phyloP scores from a whole-genome alignment of 495 filamentous ascomycete species.

The Tuber indicum region DNA sequence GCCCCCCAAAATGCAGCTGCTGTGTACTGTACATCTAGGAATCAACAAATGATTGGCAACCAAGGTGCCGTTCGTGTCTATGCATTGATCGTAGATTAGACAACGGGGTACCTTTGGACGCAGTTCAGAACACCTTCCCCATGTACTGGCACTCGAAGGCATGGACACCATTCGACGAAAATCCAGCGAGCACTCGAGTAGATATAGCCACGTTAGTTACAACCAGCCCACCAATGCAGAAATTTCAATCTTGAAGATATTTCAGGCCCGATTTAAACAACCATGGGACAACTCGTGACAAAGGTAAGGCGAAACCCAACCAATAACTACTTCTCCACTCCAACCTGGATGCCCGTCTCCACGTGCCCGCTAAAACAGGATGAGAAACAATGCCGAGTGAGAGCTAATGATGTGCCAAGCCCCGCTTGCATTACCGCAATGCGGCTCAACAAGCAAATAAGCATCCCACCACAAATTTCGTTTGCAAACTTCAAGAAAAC shows the following conservation, averaged over 20 bases:
- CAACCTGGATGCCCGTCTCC: not conserved
- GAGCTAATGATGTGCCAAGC: not conserved
- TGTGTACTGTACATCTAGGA: not conserved
- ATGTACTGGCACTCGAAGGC: not conserved
- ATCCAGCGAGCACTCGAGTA: not conserved
- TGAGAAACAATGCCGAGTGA: slow-evolving; percentile 1
- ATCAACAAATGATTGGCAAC: not conserved
- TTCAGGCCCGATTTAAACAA: not conserved
- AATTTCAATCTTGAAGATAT: slow-evolving; percentile 3
- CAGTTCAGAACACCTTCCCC: not conserved
- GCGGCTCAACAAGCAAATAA: not conserved
- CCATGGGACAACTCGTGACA: not conserved
- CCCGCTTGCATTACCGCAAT: not conserved
- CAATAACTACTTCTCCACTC: not conserved
- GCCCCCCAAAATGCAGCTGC: not conserved
- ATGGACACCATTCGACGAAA: not conserved
- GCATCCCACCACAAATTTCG: not conserved
- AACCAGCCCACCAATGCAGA: not conserved
- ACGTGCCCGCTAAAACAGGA: not conserved
- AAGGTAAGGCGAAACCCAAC: not conserved
- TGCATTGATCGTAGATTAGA: not conserved
- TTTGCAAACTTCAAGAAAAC: not conserved
- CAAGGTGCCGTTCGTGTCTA: not conserved
- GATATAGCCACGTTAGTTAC: not conserved
- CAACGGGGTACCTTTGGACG: not conserved